A percentile compares a stretch with the other conserved stretches of the same genome.
Evolutionary conservation across 495 filamentous ascomycete genomes (phyloP).

Genomic region (Aspergillus cavernicola): DNA sequence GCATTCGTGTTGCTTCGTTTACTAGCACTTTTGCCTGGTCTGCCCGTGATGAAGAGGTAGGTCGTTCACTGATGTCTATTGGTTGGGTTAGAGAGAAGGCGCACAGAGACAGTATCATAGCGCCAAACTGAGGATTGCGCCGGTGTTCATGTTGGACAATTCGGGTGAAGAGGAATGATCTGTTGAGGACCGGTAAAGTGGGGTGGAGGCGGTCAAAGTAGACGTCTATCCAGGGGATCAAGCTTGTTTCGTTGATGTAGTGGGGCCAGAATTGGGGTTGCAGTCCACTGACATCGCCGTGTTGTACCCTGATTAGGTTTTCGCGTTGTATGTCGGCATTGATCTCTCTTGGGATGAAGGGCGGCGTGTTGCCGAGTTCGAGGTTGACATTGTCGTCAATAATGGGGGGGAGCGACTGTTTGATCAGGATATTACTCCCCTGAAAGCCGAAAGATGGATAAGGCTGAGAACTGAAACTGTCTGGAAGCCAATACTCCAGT

Average conservation of each 20-base stretch:
- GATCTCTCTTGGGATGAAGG: conserved; percentile 18
- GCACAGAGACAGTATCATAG: conserved; percentile 64
- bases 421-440: conserved; percentile 38
- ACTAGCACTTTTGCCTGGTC: conserved; percentile 59
- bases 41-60: conserved; percentile 41
- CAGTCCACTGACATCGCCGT: conserved; percentile 18
- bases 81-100: conserved; percentile 86
- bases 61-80: conserved; percentile 50
- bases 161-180: conserved; percentile 56
- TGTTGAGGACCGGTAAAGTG: conserved; percentile 73
- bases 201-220: conserved; percentile 82
- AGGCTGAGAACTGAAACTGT: conserved; percentile 32
- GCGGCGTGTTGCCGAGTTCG: conserved; percentile 17
- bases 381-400: conserved; percentile 15
- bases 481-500: conserved; percentile 41
- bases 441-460: conserved; percentile 35
- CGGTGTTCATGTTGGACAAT: conserved; percentile 59
- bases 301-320: conserved; percentile 18
- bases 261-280: conserved; percentile 33
- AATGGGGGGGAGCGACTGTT: conserved; percentile 38
- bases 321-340: conserved; percentile 8
- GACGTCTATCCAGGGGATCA: conserved; percentile 66
- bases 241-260: conserved; percentile 38
- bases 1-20: conserved; percentile 71
- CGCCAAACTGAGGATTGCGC: conserved; percentile 67